Base-by-base conservation (phyloP, 164 flowering plant species). In the Dillenia turbinata region DNA sequence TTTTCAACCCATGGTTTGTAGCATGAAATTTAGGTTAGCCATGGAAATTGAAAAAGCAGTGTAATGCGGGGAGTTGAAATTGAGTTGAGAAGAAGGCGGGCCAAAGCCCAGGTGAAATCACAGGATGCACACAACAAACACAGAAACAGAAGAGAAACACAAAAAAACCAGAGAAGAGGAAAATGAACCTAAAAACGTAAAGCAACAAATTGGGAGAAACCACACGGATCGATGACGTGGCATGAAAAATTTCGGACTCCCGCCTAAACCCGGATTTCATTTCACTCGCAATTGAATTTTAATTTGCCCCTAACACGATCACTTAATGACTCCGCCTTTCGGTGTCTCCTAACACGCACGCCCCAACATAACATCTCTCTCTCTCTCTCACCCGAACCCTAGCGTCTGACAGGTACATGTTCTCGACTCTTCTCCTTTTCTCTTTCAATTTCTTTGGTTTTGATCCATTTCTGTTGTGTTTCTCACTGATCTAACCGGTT, bases 151-250 rank as follows among this genome's bases (percentile, higher is more conserved):
- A 6, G 40, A 33, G 40, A 33, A 33, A 33, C 40, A 5, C 40
- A 33, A 33, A 33, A 19, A 33, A 4, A 33, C 40, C 40, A 33
- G 6, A 4, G 7, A 5, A 5, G 6, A 5, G 40, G 40, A 33
- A 33, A 33, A 33, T 4, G 40, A 33, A 19, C 1, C 22, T 19
- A 1, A 19, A 19, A 19, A 19, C 1, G 22, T 19, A 19, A 33
- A 26, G 2, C 33, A 57, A 15, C 60, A 24, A 14, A 40, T 16
- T 0, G n/a, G 48, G 3, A 12, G 22, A 52, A 19, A 69, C 53
- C 43, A 26, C 81, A 14, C 63, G 72, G 81, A 79, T 79, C 65
- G 57, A 2, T 72, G 81, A 79, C 77, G 62, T 79, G 83, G 69
- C 68, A 64, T 45, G 19, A 67, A 26, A 26, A 52, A 70, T 59